phyloP scores from a whole-genome alignment of 208 protist species.

The Endotrypanum monterogeii region DNA sequence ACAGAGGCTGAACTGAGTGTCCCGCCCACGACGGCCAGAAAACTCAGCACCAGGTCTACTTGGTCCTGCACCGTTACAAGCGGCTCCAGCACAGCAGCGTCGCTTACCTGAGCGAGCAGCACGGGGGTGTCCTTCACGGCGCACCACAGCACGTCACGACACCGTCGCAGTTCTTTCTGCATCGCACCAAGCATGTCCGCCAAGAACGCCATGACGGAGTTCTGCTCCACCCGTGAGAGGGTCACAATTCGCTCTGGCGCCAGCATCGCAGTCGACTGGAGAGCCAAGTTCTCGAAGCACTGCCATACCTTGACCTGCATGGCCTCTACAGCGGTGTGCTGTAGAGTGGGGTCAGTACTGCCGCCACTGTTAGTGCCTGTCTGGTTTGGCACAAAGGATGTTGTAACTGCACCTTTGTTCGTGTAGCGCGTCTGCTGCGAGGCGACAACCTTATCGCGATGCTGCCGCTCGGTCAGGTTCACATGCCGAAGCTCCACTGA shows the following conservation, averaged over 20 bases:
- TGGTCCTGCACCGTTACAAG: conserved; percentile 36
- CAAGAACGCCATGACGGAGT: conserved; percentile 29
- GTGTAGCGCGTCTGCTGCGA: conserved; percentile 31
- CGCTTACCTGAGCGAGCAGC: conserved; percentile 26
- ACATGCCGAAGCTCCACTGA: conserved; percentile 29
- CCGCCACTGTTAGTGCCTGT: not conserved
- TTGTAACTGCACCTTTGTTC: conserved; percentile 23
- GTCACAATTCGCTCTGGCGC: conserved; percentile 2
- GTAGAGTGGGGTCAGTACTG: conserved; percentile 9
- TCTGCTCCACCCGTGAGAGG: conserved; percentile 33
- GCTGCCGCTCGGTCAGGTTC: conserved; percentile 19
- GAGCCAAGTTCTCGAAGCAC: conserved; percentile 17
- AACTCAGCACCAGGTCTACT: conserved; percentile 35
- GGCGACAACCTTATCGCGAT: conserved; percentile 27
- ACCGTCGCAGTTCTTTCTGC: conserved; percentile 20
- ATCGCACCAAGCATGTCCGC: conserved; percentile 34
- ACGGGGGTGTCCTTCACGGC: conserved; percentile 23
- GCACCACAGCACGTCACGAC: conserved; percentile 21
- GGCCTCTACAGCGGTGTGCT: conserved; percentile 19
- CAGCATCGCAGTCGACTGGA: conserved; percentile 32
- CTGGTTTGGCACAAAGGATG: conserved; percentile 10
- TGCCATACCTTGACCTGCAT: conserved; percentile 34
- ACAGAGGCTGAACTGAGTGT: conserved; percentile 26
- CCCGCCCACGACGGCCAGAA: conserved; percentile 24
- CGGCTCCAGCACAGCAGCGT: conserved; percentile 32